Percentiles rank a stretch among this genome's conserved stretches.
Evolutionary conservation across 306 rosid genomes (phyloP).

Genomic region (Sphenostylis stenocarpa): DNA sequence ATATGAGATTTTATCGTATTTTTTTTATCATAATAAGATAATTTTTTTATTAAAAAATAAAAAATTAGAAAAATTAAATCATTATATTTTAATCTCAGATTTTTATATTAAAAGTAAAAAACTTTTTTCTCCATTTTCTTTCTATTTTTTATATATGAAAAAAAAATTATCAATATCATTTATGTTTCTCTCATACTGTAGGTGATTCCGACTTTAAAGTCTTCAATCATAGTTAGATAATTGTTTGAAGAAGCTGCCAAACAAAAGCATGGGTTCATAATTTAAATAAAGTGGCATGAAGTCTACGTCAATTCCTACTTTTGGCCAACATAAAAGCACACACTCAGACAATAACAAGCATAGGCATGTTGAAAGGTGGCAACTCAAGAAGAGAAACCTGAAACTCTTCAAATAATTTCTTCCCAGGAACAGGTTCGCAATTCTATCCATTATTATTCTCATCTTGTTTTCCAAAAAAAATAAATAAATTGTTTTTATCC

Average conservation of each 20-base stretch:
- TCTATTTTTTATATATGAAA: too few species aligned
- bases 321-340: neutral
- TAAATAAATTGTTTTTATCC: neutral
- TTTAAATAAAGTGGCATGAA: neutral
- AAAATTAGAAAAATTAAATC: neutral
- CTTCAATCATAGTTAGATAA: neutral
- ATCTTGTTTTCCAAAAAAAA: too few species aligned
- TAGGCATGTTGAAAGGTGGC: neutral
- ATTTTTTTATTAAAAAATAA: too few species aligned
- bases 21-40: too few species aligned
- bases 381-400: neutral
- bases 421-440: conserved; percentile 24
- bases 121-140: too few species aligned
- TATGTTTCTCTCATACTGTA: too few species aligned
- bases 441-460: conserved; percentile 13
- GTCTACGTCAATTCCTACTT: neutral
- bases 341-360: neutral
- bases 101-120: too few species aligned
- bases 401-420: neutral
- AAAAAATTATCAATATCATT: neutral
- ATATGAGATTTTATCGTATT: too few species aligned
- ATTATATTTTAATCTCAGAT: neutral
- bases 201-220: neutral
- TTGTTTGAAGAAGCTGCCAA: neutral
- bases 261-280: neutral